phyloP scores from a whole-genome alignment of 768 basidiomycete genomes.

The Phlebiopsis flavidoalba region DNA sequence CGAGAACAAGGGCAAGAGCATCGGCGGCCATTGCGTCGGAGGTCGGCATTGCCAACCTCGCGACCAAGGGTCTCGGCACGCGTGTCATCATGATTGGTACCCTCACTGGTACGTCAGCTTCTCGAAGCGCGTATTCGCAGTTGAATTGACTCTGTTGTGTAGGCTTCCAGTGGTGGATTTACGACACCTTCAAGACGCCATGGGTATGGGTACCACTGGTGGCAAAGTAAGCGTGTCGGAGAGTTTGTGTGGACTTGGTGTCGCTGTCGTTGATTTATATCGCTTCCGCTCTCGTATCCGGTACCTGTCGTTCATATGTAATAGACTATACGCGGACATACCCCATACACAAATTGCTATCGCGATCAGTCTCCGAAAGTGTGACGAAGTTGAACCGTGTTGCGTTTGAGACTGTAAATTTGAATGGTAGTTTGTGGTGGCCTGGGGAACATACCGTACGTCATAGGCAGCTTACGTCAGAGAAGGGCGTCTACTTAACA shows the following conservation, averaged over 20 bases:
- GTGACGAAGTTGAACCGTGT: no score
- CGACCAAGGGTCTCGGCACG: slow-evolving; percentile 84
- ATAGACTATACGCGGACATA: slow-evolving; percentile 6
- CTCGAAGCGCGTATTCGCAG: not conserved
- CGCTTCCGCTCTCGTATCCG: slow-evolving; percentile 1
- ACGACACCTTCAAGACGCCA: slow-evolving; percentile 79
- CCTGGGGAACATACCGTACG: no score
- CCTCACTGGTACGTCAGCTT: slow-evolving; percentile 20
- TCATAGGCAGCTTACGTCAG: no score
- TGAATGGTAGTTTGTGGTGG: no score
- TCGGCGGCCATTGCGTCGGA: slow-evolving; percentile 69
- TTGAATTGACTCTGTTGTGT: slow-evolving; percentile 31
- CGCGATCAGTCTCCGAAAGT: not conserved
- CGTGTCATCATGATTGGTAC: slow-evolving; percentile 75
- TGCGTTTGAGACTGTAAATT: no score
- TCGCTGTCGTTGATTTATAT: not conserved
- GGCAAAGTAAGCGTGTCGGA: slow-evolving; percentile 59
- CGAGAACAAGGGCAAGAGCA: slow-evolving; percentile 74
- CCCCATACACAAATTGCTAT: not conserved
- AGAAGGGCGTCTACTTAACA: no score
- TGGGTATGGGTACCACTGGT: slow-evolving; percentile 86
- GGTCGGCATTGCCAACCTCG: slow-evolving; percentile 56
- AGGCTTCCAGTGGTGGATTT: slow-evolving; percentile 95
- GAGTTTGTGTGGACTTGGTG: not conserved
- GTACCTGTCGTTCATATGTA: not conserved